Base-by-base conservation (phyloP, 208 protist genomes). In the Trypanosoma lewisi region DNA sequence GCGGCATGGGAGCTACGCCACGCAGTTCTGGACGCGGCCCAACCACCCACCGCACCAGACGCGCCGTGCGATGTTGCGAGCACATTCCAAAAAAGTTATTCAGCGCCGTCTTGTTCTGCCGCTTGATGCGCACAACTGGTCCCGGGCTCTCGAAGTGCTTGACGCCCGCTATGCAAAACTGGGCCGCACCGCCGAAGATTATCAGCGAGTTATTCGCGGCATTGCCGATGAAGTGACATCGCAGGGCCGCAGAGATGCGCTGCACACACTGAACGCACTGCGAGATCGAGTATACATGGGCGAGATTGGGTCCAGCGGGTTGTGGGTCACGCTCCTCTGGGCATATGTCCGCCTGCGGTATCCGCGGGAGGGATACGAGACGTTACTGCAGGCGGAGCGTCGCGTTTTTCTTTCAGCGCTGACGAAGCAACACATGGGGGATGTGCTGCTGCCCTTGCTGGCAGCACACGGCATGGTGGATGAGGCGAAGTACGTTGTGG, bases 281-380 rank as follows among this genome's bases (percentile, higher is more conserved):
- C 87, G 89, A 2, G 87, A 85, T 44, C 60, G 64, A 48, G 82
- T 76, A 39, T 96, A 85, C 48, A 87, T 78, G 12, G 83, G 76
- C 5, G 82, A 88, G 5, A 83, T 93, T 14, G 83, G 75, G 1
- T 63, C 74, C 2, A 45, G 54, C 4, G 79, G 78, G 14, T 70
- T 96, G 12, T 96, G 83, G 82, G 72, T 81, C 12, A 87, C 90
- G 3, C 66, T 96, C 4, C 61, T 91, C 52, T 93, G 85, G 83
- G 73, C 85, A 2, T 93, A 94, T 62, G 79, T 69, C 23, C 60
- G 54, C 2, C 65, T 93, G 39, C 66, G 78, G 7, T 34, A 47
- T 7, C 75, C 85, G 6, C 62, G 62, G n/a, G 59, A 75, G 27
- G 86, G 75, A 1, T 68, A 88, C 30, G 83, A 94, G 54, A 67